Evolutionary conservation across 108 stramenopile genomes (phyloP).

Genomic region (Bacterosira constricta): DNA sequence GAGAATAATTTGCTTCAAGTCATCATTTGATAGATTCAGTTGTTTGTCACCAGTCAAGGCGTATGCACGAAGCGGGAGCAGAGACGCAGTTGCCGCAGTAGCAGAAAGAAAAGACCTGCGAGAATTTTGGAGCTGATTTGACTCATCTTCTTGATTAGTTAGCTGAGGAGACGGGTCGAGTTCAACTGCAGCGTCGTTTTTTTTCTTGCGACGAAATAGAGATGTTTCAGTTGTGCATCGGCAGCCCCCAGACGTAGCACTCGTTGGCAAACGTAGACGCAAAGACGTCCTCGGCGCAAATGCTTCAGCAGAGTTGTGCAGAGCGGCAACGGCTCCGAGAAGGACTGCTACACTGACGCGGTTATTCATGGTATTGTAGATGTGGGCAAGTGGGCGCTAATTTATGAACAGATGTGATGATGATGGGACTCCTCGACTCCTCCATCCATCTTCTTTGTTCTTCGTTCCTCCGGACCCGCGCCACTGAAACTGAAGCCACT

Average conservation of each 20-base stretch:
- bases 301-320: not conserved
- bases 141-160: not conserved
- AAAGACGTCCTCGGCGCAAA: slow-evolving; percentile 1
- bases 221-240: not conserved
- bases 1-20: slow-evolving; percentile 60
- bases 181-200: not conserved
- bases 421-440: too few relatives aligned
- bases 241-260: too few relatives aligned
- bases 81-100: slow-evolving; percentile 32
- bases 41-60: slow-evolving; percentile 27
- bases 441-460: too few relatives aligned
- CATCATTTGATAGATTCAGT: slow-evolving; percentile 57
- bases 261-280: not conserved
- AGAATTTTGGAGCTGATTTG: slow-evolving; percentile 13
- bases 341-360: not conserved
- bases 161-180: not conserved
- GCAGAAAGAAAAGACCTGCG: slow-evolving; percentile 35
- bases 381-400: too few relatives aligned
- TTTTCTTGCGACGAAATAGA: slow-evolving; percentile 12
- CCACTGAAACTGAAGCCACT: too few relatives aligned
- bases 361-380: slow-evolving; percentile 3
- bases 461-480: too few relatives aligned
- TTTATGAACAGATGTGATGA: too few relatives aligned
- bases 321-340: not conserved
- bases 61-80: slow-evolving; percentile 23